These are phyloP conservation scores for Backusella sp. DNA, from an alignment of 192 early-diverging fungal genomes.

Conservation along the genomic window DNA sequence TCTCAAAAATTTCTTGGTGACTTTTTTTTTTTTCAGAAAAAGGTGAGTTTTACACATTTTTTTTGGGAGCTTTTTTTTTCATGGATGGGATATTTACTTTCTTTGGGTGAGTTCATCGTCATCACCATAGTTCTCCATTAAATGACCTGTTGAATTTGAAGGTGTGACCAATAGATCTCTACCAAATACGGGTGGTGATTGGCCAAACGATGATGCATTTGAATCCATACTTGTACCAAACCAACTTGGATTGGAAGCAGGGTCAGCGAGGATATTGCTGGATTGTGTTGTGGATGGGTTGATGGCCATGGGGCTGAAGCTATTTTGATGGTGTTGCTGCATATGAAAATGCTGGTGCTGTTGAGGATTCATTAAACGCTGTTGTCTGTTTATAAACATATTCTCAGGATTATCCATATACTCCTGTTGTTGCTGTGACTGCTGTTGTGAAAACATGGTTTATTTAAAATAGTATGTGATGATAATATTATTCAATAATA, in stretches of 20 bases:
- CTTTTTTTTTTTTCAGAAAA: neutral
- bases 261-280: conserved; percentile 8
- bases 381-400: conserved; percentile 2
- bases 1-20: conserved; percentile 35
- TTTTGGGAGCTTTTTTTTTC: no score
- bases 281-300: neutral
- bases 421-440: neutral
- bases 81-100: conserved; percentile 8
- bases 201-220: conserved; percentile 27
- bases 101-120: conserved; percentile 21
- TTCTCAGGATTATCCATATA: conserved; percentile 1
- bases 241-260: conserved; percentile 18
- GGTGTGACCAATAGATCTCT: conserved; percentile 26
- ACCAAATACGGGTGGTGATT: conserved; percentile 22
- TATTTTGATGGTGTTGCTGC: conserved; percentile 9
- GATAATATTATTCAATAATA: neutral
- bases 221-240: conserved; percentile 30
- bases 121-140: conserved; percentile 16
- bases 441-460: conserved; percentile 5
- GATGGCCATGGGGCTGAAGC: conserved; percentile 13
- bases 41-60: neutral
- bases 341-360: neutral
- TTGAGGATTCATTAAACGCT: neutral
- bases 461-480: neutral
- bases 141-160: conserved; percentile 24